phyloP scores from a whole-genome alignment of 257 asterid species.

The Lycium ferocissimum region DNA sequence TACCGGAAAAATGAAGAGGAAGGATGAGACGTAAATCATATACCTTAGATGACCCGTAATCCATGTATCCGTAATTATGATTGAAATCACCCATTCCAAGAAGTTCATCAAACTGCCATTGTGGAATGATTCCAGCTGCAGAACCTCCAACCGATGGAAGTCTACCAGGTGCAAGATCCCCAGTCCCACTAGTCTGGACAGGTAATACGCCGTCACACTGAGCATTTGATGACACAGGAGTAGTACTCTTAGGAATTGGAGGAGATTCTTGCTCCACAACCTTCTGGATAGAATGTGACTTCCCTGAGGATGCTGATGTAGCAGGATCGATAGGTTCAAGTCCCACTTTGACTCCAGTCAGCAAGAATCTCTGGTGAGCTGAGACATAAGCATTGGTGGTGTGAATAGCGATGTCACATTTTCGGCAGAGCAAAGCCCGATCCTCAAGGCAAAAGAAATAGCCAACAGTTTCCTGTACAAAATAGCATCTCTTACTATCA shows the following conservation, averaged over 20 bases:
- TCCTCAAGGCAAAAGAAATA: constrained; percentile 96
- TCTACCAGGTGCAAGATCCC: constrained; percentile 45
- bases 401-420: constrained; percentile 83
- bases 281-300: constrained; percentile 47
- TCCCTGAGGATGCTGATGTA: constrained; percentile 53
- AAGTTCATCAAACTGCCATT: constrained; percentile 81
- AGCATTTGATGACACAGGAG: constrained; percentile 43
- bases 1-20: not conserved
- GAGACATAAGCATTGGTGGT: constrained; percentile 67
- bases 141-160: constrained; percentile 61
- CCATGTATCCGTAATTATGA: constrained; percentile 59
- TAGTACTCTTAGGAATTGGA: constrained; percentile 34
- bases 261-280: constrained; percentile 42
- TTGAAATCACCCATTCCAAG: constrained; percentile 61
- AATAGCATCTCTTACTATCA: not conserved
- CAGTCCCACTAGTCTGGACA: constrained; percentile 42
- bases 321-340: constrained; percentile 62
- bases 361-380: constrained; percentile 79
- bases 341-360: constrained; percentile 88
- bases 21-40: constrained; percentile 21
- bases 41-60: constrained; percentile 77
- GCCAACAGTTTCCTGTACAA: constrained; percentile 79
- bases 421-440: constrained; percentile 88
- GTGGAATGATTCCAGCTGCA: constrained; percentile 57
- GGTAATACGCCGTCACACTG: constrained; percentile 43